phyloP scores from a whole-genome alignment of 2,329 filamentous ascomycete genomes.

The Hypoxylon sp. region DNA sequence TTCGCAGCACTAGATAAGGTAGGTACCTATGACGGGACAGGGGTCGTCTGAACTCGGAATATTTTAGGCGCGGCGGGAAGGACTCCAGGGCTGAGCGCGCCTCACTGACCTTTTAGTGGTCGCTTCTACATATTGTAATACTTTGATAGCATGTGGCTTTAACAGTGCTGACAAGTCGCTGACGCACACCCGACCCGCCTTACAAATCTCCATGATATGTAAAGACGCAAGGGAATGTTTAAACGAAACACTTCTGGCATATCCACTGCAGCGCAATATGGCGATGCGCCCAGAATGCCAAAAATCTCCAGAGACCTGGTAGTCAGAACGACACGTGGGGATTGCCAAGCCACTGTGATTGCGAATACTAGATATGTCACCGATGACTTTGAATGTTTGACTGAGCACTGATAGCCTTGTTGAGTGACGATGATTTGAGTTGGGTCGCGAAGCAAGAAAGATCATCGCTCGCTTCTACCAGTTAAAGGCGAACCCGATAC shows the following conservation, averaged over 20 bases:
- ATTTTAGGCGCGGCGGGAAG: constrained; percentile 29
- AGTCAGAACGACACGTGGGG: constrained; percentile 28
- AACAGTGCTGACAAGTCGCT: constrained; percentile 37
- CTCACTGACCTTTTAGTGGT: constrained; percentile 15
- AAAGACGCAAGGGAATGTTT: constrained; percentile 16
- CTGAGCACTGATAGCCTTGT: constrained; percentile 5
- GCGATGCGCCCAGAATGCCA: constrained; percentile 9
- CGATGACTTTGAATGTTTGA: constrained; percentile 8
- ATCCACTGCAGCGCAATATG: constrained; percentile 13
- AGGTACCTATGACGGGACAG: not conserved
- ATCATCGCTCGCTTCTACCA: not conserved
- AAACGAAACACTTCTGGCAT: constrained; percentile 8
- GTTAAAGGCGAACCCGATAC: not conserved
- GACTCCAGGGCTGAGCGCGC: constrained; percentile 5
- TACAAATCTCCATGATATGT: constrained; percentile 31
- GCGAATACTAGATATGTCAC: constrained; percentile 11
- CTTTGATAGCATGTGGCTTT: constrained; percentile 19
- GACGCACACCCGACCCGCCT: constrained; percentile 25
- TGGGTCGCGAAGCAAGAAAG: not conserved
- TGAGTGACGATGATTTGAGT: constrained; percentile 5
- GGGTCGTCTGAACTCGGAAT: constrained; percentile 27
- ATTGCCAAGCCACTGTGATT: constrained; percentile 30
- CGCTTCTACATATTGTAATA: constrained; percentile 13
- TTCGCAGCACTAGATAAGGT: not conserved
- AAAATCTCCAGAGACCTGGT: constrained; percentile 18